Percentiles rank a stretch among this genome's conserved stretches.
These are phyloP conservation scores for Calocybe gangraenosa DNA, from an alignment of 768 basidiomycete genomes.

Conservation along the genomic window DNA sequence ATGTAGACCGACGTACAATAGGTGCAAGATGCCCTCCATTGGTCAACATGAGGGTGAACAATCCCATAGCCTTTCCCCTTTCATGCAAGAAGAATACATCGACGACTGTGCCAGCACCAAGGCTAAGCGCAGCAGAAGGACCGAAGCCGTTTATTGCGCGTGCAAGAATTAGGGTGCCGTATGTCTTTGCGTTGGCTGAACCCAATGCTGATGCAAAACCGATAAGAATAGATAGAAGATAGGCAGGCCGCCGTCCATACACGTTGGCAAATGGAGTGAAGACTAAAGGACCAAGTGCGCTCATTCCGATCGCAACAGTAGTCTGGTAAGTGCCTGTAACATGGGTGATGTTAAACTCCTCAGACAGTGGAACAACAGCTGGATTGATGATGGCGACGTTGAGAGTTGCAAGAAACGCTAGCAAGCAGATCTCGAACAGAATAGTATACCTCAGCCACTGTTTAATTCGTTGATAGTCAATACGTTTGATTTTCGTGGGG, in stretches of 20 bases:
- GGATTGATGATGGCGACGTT: conserved; percentile 36
- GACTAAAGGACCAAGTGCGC: conserved; percentile 30
- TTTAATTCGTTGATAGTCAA: not conserved
- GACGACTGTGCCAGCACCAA: conserved; percentile 36
- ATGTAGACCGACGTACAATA: conserved; percentile 25
- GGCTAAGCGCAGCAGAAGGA: conserved; percentile 29
- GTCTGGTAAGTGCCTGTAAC: conserved; percentile 39
- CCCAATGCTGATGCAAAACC: conserved; percentile 30
- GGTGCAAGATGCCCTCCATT: conserved; percentile 39
- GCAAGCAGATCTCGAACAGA: conserved; percentile 26
- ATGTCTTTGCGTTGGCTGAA: conserved; percentile 29
- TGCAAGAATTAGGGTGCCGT: conserved; percentile 28
- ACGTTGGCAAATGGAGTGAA: conserved; percentile 38
- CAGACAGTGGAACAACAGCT: conserved; percentile 31
- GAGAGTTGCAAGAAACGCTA: conserved; percentile 33
- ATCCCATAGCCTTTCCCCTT: conserved; percentile 39
- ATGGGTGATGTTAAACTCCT: conserved; percentile 30
- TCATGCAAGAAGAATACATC: conserved; percentile 32
- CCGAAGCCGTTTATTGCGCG: conserved; percentile 33
- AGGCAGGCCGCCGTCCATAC: conserved; percentile 33
- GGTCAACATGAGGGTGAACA: conserved; percentile 37
- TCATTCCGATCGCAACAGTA: conserved; percentile 31
- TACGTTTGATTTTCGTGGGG: not conserved
- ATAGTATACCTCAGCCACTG: conserved; percentile 34
- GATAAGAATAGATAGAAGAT: conserved; percentile 30